Evolutionary conservation across 495 filamentous ascomycete species (phyloP), one percentile per base, ranked within the genome.

Genomic region (Paragyromitra xinjiangensis): DNA sequence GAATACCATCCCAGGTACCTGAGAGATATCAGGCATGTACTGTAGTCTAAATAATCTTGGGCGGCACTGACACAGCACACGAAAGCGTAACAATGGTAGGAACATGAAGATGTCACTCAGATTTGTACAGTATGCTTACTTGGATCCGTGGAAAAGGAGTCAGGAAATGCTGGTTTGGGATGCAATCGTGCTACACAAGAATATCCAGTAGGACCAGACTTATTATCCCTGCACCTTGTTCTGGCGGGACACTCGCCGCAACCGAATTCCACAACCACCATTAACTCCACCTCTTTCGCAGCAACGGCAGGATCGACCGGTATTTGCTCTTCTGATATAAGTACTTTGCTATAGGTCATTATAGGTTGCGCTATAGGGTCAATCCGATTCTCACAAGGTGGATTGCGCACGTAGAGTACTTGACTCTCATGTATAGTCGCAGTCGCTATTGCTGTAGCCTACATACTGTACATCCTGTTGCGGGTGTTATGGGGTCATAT

Each of bases 81-180:
- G 61, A 51, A 71, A 62, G 65, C 65, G 59, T 58, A 65, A 56
- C 34, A 45, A 59, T 66, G 22, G 59, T 73, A 58, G 74, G 61
- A 55, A 66, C 62, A 56, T 73, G 16, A 29, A 66, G 39, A 69
- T 77, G 73, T 42, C 53, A 29, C 11, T 70, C 53, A 50, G 64
- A 69, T 45, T 19, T 71, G 14, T 48, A 40, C 29, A 58, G 64
- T 77, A 69, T 70, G 73, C 68, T 77, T 78, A 67, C 77, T 78
- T 78, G 67, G 74, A 79, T 78, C 73, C 74, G 77, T 79, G 77
- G 75, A 79, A 78, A 79, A 79, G 77, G 77, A 79, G 77, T 79
- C 77, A 74, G 77, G 76, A 78, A 78, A 78, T 70, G 76, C 76
- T 78, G 76, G 74, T 79, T 79, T 78, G 66, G 77, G 77, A 72